These are phyloP conservation scores for Mycena polygramma DNA, from an alignment of 768 basidiomycete species.

Conservation along the genomic window DNA sequence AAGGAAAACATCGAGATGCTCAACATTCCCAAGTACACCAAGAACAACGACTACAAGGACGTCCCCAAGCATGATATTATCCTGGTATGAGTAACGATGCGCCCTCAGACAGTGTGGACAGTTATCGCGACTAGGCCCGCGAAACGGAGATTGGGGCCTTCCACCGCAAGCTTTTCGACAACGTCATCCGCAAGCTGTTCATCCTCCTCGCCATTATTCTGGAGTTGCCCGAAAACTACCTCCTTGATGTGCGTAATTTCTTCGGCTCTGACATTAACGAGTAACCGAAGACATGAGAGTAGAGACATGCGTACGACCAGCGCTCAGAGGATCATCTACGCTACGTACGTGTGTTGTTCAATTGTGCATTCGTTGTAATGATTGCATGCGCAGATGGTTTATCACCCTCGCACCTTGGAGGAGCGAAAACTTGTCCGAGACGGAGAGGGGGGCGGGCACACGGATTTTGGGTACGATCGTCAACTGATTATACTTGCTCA, in stretches of 20 bases:
- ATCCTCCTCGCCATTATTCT: slow-evolving; percentile 55
- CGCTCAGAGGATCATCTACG: slow-evolving; percentile 51
- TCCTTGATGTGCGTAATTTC: slow-evolving; percentile 45
- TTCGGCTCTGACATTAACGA: background rate
- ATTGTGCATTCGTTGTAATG: background rate
- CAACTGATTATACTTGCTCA: background rate
- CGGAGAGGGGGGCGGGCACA: slow-evolving; percentile 62
- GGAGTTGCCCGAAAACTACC: slow-evolving; percentile 61
- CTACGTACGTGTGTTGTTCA: slow-evolving; percentile 39
- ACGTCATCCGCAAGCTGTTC: slow-evolving; percentile 47
- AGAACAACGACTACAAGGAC: slow-evolving; percentile 36
- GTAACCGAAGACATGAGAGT: no score
- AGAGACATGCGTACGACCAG: slow-evolving; percentile 51
- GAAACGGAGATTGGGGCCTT: slow-evolving; percentile 47
- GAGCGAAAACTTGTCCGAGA: slow-evolving; percentile 57
- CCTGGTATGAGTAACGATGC: background rate
- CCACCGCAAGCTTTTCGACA: slow-evolving; percentile 46
- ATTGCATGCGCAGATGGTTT: slow-evolving; percentile 45
- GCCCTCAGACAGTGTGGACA: no score
- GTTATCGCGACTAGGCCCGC: slow-evolving; percentile 34
- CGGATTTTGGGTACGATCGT: slow-evolving; percentile 45
- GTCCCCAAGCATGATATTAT: slow-evolving; percentile 44
- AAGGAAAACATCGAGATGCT: slow-evolving; percentile 55
- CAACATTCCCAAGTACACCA: slow-evolving; percentile 53
- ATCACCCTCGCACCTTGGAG: slow-evolving; percentile 54